Percentiles rank a stretch among this genome's conserved stretches.
These are phyloP conservation scores for Penicillium mononematosum DNA, from an alignment of 495 filamentous ascomycete genomes.

Conservation along the genomic window DNA sequence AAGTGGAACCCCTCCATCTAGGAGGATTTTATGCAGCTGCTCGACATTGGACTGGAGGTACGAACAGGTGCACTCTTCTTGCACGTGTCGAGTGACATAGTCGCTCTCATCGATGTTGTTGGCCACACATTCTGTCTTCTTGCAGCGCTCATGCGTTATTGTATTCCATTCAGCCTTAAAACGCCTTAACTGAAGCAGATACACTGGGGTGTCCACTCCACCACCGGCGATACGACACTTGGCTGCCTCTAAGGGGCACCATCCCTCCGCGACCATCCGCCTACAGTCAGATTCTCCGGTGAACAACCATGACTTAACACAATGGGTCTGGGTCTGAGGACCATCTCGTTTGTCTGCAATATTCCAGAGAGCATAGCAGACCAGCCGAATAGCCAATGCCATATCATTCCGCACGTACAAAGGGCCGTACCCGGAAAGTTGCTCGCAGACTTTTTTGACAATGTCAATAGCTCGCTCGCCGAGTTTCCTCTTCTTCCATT, in stretches of 20 bases:
- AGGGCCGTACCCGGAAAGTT: not conserved
- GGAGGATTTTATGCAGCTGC: not conserved
- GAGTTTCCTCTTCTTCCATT: not conserved
- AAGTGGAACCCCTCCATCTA: not conserved
- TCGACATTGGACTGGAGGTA: not conserved
- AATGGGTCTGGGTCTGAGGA: not conserved
- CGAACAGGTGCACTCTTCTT: not conserved
- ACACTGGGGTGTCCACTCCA: not conserved
- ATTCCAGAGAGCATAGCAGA: not conserved
- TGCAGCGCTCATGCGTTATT: not conserved
- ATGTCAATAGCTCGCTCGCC: not conserved
- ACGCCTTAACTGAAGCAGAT: not conserved
- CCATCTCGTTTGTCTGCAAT: not conserved
- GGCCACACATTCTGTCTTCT: not conserved
- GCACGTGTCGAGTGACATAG: not conserved
- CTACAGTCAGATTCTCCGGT: not conserved
- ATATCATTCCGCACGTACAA: not conserved
- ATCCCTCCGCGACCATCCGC: not conserved
- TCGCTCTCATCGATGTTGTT: constrained; percentile 1
- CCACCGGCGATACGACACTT: not conserved
- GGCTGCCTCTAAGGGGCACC: not conserved
- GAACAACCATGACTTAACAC: not conserved
- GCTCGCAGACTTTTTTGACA: not conserved
- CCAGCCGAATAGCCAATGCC: not conserved
- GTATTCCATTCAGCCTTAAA: not conserved